Percentiles rank a stretch among this genome's conserved stretches.
Evolutionary conservation across 2,329 filamentous ascomycete species (phyloP).

Genomic region (Colletotrichum spaethianum): DNA sequence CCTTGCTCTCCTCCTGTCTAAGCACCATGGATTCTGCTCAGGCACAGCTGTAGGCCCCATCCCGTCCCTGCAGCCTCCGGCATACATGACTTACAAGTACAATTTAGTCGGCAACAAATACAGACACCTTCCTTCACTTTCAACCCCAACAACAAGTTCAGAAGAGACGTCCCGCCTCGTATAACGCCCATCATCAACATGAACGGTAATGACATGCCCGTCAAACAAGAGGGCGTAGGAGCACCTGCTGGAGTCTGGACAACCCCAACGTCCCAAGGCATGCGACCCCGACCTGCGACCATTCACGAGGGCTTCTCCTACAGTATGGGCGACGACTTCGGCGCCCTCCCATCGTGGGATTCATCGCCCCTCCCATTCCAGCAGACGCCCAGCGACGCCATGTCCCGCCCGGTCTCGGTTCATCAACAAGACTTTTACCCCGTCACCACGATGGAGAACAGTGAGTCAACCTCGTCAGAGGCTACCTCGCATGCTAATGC

Average conservation of each 20-base stretch:
- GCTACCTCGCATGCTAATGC: conserved; percentile 27
- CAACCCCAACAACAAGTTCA: conserved; percentile 62
- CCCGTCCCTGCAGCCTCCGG: conserved; percentile 42
- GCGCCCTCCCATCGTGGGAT: conserved; percentile 70
- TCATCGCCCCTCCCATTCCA: conserved; percentile 67
- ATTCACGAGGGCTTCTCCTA: conserved; percentile 75
- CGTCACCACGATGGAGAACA: conserved; percentile 62
- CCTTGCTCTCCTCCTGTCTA: conserved; percentile 47
- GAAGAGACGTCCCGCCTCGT: conserved; percentile 60
- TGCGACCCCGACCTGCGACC: conserved; percentile 69
- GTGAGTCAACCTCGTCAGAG: conserved; percentile 54
- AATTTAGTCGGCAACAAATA: conserved; percentile 62
- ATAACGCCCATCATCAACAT: conserved; percentile 63
- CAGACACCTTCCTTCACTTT: conserved; percentile 66
- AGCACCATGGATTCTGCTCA: conserved; percentile 67
- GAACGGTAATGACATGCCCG: conserved; percentile 65
- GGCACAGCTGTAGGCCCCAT: conserved; percentile 64
- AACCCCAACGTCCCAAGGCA: conserved; percentile 65
- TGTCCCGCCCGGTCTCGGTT: conserved; percentile 69
- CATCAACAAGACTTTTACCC: conserved; percentile 70
- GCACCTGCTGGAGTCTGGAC: conserved; percentile 67
- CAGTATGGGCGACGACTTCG: conserved; percentile 68
- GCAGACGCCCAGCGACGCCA: conserved; percentile 64
- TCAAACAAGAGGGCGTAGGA: conserved; percentile 63
- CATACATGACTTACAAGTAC: conserved; percentile 54